Conservation (phyloP, 169 alveolate species). For the Plasmodium reichenowi region DNA sequence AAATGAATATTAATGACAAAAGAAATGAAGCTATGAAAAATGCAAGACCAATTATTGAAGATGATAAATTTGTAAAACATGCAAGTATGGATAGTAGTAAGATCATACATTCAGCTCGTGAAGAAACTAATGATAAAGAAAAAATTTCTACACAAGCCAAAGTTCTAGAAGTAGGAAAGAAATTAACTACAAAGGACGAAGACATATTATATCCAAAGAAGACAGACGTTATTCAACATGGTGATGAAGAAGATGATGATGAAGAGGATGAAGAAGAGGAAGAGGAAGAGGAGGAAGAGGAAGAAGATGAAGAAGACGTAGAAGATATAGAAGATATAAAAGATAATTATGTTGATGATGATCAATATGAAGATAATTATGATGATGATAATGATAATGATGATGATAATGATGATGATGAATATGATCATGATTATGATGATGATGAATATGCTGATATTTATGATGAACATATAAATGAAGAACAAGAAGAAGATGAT, state of each 20-base stretch:
- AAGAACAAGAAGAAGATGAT: too few relatives aligned
- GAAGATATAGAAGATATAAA: neutral
- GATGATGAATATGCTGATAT: neutral
- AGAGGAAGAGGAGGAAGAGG: neutral
- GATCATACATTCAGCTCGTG: neutral
- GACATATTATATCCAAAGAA: neutral
- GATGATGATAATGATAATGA: too few relatives aligned
- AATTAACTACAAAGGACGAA: neutral
- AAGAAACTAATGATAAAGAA: constrained; percentile 10
- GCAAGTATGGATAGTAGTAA: neutral
- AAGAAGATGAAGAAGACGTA: neutral
- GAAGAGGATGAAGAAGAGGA: constrained; percentile 23
- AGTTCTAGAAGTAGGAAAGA: neutral
- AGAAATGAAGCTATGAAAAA: constrained; percentile 77
- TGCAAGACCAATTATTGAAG: constrained; percentile 35
- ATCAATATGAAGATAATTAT: too few relatives aligned
- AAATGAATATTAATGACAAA: constrained; percentile 69
- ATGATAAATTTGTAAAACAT: neutral
- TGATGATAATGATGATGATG: too few relatives aligned
- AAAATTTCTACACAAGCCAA: neutral
- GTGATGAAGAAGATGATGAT: constrained; percentile 22
- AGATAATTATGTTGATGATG: neutral
- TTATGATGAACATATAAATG: too few relatives aligned
- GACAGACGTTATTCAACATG: neutral
- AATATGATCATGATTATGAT: too few relatives aligned